A percentile compares a stretch with the other conserved stretches of the same genome.
Evolutionary conservation across 768 basidiomycete species (phyloP).

Genomic region (Suillus subalutaceus): DNA sequence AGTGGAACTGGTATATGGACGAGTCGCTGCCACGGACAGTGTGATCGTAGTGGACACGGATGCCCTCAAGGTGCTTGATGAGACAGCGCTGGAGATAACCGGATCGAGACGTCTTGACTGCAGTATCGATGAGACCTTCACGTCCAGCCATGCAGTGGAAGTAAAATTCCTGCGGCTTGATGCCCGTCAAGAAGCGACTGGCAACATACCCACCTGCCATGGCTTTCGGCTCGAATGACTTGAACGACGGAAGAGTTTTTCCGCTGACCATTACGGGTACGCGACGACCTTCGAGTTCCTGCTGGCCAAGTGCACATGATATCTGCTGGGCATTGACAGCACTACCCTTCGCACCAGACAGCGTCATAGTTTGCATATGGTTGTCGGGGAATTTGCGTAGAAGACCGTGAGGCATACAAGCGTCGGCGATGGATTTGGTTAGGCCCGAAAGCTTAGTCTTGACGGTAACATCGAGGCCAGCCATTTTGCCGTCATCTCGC

Average conservation of each 20-base stretch:
- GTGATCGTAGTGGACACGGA: conserved; percentile 96
- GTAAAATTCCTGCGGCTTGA: conserved; percentile 98
- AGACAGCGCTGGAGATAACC: conserved; percentile 98
- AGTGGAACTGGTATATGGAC: conserved; percentile 93
- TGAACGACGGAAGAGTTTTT: conserved; percentile 97
- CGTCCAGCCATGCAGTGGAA: conserved; percentile 99
- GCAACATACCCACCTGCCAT: conserved; percentile 98
- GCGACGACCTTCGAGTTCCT: conserved; percentile 97
- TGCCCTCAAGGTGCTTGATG: conserved; percentile 97
- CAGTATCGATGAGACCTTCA: conserved; percentile 98
- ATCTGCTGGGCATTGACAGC: conserved; percentile 98
- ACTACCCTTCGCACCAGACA: conserved; percentile 97
- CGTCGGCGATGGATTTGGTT: conserved; percentile 87
- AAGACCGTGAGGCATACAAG: conserved; percentile 83
- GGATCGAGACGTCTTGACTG: conserved; percentile 97
- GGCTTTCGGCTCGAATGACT: conserved; percentile 95
- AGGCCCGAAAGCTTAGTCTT: conserved; percentile 85
- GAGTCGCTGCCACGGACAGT: conserved; percentile 96
- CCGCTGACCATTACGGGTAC: conserved; percentile 99
- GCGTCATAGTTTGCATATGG: conserved; percentile 99
- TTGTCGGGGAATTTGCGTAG: conserved; percentile 96
- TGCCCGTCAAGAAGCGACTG: conserved; percentile 97
- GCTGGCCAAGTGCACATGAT: conserved; percentile 96
- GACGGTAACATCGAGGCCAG: conserved; percentile 90
- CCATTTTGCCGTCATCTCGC: conserved; percentile 96